Base-by-base conservation (phyloP, 2,329 filamentous ascomycete species). In the Fusarium fracticaudum region DNA sequence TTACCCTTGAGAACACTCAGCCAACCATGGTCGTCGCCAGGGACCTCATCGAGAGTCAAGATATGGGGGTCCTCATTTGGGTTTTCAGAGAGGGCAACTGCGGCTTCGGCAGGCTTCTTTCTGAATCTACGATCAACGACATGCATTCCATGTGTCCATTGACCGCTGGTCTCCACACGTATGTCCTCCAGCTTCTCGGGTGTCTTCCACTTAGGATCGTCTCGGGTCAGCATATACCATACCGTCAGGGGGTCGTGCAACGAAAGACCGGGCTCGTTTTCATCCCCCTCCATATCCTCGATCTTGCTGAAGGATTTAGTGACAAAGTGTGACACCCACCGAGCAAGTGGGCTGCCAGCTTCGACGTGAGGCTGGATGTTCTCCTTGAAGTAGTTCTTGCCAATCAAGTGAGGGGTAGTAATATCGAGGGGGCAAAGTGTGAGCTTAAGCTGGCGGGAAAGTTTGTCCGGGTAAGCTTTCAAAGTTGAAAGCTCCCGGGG, bases 71-170 rank as follows among this genome's bases (percentile, higher is more conserved):
- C 82, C 38, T 83, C 84, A 48, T 83, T 71, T 8, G 84, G 83
- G 61, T 86, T 79, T 74, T 84, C 79, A 71, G 86, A 80, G 77
- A 85, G 74, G 53, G 82, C 78, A 37, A 84, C 78, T 50, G 82
- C 81, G 17, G 81, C 77, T 70, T 86, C 85, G 17, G 83, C 87
- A 11, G 86, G 86, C 79, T 90, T 90, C 71, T 84, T 86, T 61
- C 90, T 84, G 43, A 84, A 83, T 50, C 96, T 88, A 41, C 91
- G 87, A 85, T 99, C 96, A 45, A 95, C 86, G 38, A 98, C 88
- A 79, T 95, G 95, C 91, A 96, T 95, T 3, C 96, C 96, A 64
- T 94, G 88, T 51, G 95, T 97, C 96, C 96, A 99, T 85, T 98
- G 96, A 4, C 96, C 96, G 6, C 89, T 85, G 0, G 95, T 97